Base-by-base conservation (phyloP, 2,329 filamentous ascomycete species). In the Xylariaceae sp. region DNA sequence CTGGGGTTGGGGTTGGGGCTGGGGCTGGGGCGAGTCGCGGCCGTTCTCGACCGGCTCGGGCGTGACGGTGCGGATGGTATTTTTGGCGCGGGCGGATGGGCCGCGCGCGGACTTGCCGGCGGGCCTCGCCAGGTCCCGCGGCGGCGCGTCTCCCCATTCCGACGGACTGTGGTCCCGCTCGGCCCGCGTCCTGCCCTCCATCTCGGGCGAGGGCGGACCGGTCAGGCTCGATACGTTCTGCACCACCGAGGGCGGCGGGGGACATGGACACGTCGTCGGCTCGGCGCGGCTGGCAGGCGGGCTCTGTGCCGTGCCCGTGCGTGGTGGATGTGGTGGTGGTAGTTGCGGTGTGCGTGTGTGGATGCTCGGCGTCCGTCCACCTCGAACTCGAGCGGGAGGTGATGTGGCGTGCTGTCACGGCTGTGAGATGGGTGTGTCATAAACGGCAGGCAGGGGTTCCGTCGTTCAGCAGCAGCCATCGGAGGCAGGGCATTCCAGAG, bases 31-130 rank as follows among this genome's bases (percentile, higher is more conserved):
- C 31, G 42, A 36, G 35, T 48, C 46, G 21, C 43, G 40, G 19
- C 44, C 49, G 26, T 54, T 46, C 40, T 70, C 67, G 40, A 53
- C 43, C 26, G 59, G 60, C 27, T 86, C 81, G 44, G 80, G 79
- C 41, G 80, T 83, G 43, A 83, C 77, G 36, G 78, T 64, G 42
- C 80, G 75, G 49, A 80, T 73, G 29, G 71, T 73, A 43, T 46
- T 31, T 31, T n/a, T n/a, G n/a, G n/a, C n/a, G n/a, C n/a, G n/a
- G n/a, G n/a, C n/a, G n/a, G n/a, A n/a, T n/a, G n/a, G n/a, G n/a
- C n/a, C n/a, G n/a, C n/a, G n/a, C n/a, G n/a, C n/a, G n/a, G n/a
- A n/a, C n/a, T n/a, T 44, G 31, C 42, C 42, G 25, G 37, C 28
- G 24, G 32, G 29, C 35, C 44, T 44, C 29, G 44, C 51, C 32